Base-by-base conservation (phyloP, 2,329 filamentous ascomycete genomes). In the Pestalotiopsis sp. region DNA sequence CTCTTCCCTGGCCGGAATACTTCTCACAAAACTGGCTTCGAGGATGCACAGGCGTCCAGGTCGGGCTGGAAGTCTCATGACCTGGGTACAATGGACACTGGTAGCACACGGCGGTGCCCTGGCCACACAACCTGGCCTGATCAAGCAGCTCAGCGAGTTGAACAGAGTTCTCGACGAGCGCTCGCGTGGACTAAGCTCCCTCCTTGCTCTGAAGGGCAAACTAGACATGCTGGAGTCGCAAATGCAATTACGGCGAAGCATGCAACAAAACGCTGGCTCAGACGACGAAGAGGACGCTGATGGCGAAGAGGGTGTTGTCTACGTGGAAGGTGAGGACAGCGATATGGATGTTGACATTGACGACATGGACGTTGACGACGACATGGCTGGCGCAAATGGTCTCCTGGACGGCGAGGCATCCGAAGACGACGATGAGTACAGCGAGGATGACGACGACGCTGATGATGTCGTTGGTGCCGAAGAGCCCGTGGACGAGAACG, bases 71-170 rank as follows among this genome's bases (percentile, higher is more conserved):
- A 93, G 91, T 77, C 88, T 99, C 39, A 95, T 98, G 87, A 89
- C 92, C 17, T 99, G 96, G 95, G 92, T 98, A 58, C 95, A 98
- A 81, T 97, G 94, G 93, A 95, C 94, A 1, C 88, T 98, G 67
- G 90, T 98, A 41, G 91, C 93, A 1, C 96, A 99, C 77, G 96
- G 96, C 73, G 96, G 95, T 72, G 95, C 95, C 66, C 86, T 99
- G 64, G 93, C 95, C 12, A 92, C 92, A 39, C 93, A 97, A 79
- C 90, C 93, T n/a, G 92, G 95, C 71, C 86, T 97, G 49, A 87
- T 96, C 73, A 90, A 91, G 76, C 91, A 91, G 77, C 87, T 99
- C 69, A 86, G 88, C 62, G 91, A 92, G 56, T 85, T 99, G 67
- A 93, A 95, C 80, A 92, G 92, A 77, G 95, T 98, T 20, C 88